Evolutionary conservation across 2,329 filamentous ascomycete genomes (phyloP).

Genomic region (Arthrobotrys musiformis): DNA sequence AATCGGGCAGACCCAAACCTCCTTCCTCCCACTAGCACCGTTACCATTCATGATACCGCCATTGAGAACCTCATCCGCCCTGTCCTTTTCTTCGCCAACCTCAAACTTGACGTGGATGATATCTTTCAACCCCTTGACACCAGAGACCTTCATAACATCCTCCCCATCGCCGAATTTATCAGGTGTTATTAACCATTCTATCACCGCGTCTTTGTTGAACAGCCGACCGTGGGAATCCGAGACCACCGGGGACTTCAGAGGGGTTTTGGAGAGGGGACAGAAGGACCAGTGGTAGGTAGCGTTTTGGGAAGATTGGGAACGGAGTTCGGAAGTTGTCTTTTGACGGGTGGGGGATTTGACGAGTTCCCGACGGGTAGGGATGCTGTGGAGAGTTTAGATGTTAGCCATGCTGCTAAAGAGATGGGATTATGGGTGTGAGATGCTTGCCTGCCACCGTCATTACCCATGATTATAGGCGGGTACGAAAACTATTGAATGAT

Average conservation of each 20-base stretch:
- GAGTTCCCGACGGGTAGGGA: conserved; percentile 93
- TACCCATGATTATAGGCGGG: conserved; percentile 75
- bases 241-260: conserved; percentile 78
- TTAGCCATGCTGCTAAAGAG: conserved; percentile 6
- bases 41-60: conserved; percentile 60
- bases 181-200: conserved; percentile 73
- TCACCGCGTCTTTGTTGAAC: conserved; percentile 93
- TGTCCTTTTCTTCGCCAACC: conserved; percentile 60
- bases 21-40: conserved; percentile 63
- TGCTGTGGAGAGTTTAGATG: conserved; percentile 66
- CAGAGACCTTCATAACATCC: conserved; percentile 68
- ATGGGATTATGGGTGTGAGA: background rate
- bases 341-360: conserved; percentile 90
- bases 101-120: conserved; percentile 86
- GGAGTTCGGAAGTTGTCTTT: conserved; percentile 84
- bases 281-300: conserved; percentile 86
- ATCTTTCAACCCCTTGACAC: conserved; percentile 83
- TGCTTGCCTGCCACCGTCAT: conserved; percentile 83
- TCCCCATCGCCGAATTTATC: conserved; percentile 72
- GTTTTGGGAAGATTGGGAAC: conserved; percentile 85
- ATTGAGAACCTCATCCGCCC: conserved; percentile 56
- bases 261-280: conserved; percentile 84
- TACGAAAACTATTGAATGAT: background rate
- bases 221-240: conserved; percentile 85
- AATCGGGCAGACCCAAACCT: conserved; percentile 83